phyloP scores from a whole-genome alignment of 768 basidiomycete species.

The Pleurotus djamor region DNA sequence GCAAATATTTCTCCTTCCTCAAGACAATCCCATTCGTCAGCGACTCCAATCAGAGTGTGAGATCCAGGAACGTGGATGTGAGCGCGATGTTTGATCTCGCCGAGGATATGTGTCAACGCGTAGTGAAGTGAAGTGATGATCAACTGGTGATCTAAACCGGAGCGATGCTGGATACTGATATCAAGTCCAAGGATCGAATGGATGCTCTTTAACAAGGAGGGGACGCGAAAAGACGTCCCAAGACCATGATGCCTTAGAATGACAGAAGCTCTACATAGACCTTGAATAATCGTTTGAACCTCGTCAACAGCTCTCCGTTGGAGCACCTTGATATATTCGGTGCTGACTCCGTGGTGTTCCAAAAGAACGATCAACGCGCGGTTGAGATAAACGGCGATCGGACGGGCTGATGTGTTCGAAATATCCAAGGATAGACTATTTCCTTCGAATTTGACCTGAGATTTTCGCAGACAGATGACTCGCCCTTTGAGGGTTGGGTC shows the following conservation, averaged over 20 bases:
- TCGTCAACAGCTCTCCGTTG: conserved; percentile 35
- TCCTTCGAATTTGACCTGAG: conserved; percentile 48
- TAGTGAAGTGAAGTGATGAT: conserved; percentile 33
- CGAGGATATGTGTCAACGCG: conserved; percentile 41
- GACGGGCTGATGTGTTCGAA: conserved; percentile 39
- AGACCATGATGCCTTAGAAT: conserved; percentile 43
- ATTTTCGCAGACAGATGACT: conserved; percentile 36
- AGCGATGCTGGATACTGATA: conserved; percentile 6
- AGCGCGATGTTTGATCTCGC: conserved; percentile 50
- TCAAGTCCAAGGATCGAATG: conserved; percentile 25
- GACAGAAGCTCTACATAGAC: conserved; percentile 32
- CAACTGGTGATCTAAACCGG: conserved; percentile 25
- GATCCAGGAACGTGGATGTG: conserved; percentile 48
- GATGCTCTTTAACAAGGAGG: conserved; percentile 38
- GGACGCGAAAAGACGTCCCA: conserved; percentile 41
- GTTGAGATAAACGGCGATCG: conserved; percentile 42
- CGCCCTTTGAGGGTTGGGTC: conserved; percentile 33
- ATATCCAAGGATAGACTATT: conserved; percentile 41
- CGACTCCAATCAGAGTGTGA: conserved; percentile 50
- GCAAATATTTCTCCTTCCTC: conserved; percentile 47
- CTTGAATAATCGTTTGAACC: conserved; percentile 27
- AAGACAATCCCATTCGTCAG: conserved; percentile 47
- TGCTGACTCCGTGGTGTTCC: conserved; percentile 38
- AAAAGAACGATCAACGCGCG: conserved; percentile 47
- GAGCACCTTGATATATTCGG: conserved; percentile 27